Percentiles rank a stretch among this genome's conserved stretches.
These are phyloP conservation scores for Krasilnikovozyma curviuscula DNA, from an alignment of 768 basidiomycete genomes.

Conservation along the genomic window DNA sequence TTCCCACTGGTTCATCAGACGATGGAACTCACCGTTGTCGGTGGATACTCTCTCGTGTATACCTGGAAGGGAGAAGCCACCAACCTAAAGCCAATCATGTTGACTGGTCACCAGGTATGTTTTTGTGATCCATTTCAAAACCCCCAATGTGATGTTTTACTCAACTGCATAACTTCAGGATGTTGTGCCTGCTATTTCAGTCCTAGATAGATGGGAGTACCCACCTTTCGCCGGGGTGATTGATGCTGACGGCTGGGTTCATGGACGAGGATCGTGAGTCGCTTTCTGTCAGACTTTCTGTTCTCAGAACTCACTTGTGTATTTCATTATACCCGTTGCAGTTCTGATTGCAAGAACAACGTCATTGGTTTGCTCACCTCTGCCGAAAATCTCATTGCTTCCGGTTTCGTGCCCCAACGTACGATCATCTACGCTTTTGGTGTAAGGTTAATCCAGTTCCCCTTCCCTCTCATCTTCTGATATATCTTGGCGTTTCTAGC, in stretches of 20 bases:
- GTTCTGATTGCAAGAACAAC: constrained; percentile 9
- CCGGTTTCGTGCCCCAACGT: neutral
- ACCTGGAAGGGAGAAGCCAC: neutral
- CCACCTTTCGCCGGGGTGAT: constrained; percentile 5
- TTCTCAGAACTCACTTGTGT: neutral
- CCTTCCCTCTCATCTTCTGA: neutral
- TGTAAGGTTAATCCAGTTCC: neutral
- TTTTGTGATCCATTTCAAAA: neutral
- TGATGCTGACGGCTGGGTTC: constrained; percentile 18
- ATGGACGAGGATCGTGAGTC: constrained; percentile 19
- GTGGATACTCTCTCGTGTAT: constrained; percentile 38
- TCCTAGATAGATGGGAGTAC: constrained; percentile 8
- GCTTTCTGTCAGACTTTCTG: neutral
- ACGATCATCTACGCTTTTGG: neutral
- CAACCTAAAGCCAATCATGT: constrained; percentile 9
- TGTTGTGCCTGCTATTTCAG: constrained; percentile 10
- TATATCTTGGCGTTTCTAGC: constrained; percentile 17
- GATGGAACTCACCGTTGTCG: constrained; percentile 36
- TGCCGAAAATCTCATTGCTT: constrained; percentile 2
- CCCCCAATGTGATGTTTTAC: no score
- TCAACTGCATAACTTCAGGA: neutral
- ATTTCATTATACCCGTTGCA: neutral
- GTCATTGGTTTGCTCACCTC: constrained; percentile 4
- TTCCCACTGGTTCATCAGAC: constrained; percentile 18
- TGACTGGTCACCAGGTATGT: constrained; percentile 4